A percentile compares a stretch with the other conserved stretches of the same genome.
Evolutionary conservation across 345 rosid species (phyloP).

Genomic region (Barbarea vulgaris): DNA sequence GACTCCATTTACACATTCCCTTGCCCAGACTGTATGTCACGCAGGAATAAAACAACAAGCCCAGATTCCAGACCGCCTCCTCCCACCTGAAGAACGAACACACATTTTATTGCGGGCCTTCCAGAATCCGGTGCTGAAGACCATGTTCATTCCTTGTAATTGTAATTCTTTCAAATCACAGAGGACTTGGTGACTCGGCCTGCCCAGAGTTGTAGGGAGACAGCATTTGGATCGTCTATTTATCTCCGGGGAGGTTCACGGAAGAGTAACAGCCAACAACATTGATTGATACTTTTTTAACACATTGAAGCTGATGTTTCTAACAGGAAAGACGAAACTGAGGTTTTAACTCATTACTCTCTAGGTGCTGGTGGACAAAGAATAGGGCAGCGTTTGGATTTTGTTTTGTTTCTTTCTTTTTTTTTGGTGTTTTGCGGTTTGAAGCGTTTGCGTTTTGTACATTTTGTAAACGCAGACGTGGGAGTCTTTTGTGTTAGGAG

Average conservation of each 20-base stretch:
- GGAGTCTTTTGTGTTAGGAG: slow-evolving; percentile 34
- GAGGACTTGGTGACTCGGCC: slow-evolving; percentile 18
- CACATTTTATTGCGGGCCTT: background rate
- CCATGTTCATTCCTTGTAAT: slow-evolving; percentile 34
- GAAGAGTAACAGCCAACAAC: slow-evolving; percentile 34
- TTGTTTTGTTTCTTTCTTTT: no score
- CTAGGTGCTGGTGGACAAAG: slow-evolving; percentile 32
- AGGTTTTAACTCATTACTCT: slow-evolving; percentile 23
- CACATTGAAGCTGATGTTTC: slow-evolving; percentile 39
- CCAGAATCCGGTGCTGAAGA: slow-evolving; percentile 38
- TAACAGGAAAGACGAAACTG: slow-evolving; percentile 24
- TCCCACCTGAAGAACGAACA: slow-evolving; percentile 8
- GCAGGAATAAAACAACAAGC: slow-evolving; percentile 56
- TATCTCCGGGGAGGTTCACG: slow-evolving; percentile 6
- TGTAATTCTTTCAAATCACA: slow-evolving; percentile 57
- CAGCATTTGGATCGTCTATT: slow-evolving; percentile 19
- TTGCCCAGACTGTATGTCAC: slow-evolving; percentile 99
- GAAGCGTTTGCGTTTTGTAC: slow-evolving; percentile 41
- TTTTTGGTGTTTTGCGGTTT: slow-evolving; percentile 17
- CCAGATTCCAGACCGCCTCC: slow-evolving; percentile 50
- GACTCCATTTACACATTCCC: slow-evolving; percentile 91
- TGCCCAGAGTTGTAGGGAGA: slow-evolving; percentile 24
- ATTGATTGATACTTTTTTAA: slow-evolving; percentile 43
- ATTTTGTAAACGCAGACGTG: slow-evolving; percentile 34
- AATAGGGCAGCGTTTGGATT: slow-evolving; percentile 30